phyloP scores from a whole-genome alignment of 148 eudicot genomes.

The Dysphania ambrosioides region DNA sequence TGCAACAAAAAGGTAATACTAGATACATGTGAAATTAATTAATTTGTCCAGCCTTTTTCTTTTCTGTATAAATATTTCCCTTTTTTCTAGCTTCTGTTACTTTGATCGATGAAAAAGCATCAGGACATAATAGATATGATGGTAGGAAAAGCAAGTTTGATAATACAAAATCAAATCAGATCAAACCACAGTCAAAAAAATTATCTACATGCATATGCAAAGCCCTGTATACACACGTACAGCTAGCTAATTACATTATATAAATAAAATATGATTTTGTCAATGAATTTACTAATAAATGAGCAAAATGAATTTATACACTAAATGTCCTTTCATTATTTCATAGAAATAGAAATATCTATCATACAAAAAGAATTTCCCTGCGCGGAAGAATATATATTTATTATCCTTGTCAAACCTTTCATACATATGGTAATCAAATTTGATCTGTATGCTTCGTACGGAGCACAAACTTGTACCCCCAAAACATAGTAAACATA shows the following conservation, averaged over 20 bases:
- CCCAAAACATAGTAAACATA: neutral
- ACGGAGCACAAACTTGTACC: slow-evolving; percentile 13
- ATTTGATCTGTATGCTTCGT: slow-evolving; percentile 10
- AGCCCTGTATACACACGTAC: slow-evolving; percentile 4
- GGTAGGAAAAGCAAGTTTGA: neutral
- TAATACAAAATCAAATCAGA: neutral
- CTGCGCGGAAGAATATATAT: slow-evolving; percentile 13
- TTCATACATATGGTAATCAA: slow-evolving; percentile 7
- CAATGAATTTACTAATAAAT: too few relatives aligned
- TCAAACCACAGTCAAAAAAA: neutral
- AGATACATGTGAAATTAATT: slow-evolving; percentile 3
- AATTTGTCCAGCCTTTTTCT: slow-evolving; percentile 8
- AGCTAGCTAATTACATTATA: neutral
- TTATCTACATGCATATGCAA: slow-evolving; percentile 4
- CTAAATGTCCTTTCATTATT: slow-evolving; percentile 11
- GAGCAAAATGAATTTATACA: neutral
- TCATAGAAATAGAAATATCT: slow-evolving; percentile 16
- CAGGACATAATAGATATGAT: neutral
- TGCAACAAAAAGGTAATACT: neutral
- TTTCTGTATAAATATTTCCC: too few relatives aligned
- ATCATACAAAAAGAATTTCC: slow-evolving; percentile 12
- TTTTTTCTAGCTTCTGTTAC: neutral
- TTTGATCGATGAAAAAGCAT: neutral
- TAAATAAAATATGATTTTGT: neutral
- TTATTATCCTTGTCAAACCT: slow-evolving; percentile 16